Evolutionary conservation across 2,329 filamentous ascomycete genomes (phyloP), one percentile per base, ranked within the genome.

Genomic region (Orbilia quercus): DNA sequence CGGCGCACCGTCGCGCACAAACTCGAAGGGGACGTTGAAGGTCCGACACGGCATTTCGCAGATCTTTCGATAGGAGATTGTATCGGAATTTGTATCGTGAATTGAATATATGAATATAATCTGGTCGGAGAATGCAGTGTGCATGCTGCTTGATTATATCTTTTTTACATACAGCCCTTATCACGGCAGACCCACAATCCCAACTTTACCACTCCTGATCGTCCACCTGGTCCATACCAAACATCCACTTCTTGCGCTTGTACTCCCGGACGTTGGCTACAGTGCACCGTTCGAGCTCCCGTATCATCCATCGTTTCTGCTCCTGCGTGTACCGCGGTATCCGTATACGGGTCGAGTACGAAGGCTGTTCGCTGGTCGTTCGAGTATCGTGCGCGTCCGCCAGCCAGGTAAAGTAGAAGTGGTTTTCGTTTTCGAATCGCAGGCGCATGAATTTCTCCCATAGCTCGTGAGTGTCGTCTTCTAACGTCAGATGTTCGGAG

Each of bases 381-480:
- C 28, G 25, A 28, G 25, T 9, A 40, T 25, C 14, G 7, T 42
- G 36, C 6, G 14, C 0, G 0, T 42, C n/a, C 16, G 16, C 18
- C 11, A 22, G 31, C 16, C n/a, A 25, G 16, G 14, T 7, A 22
- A 66, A 58, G 31, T 57, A n/a, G 18, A 44, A 1, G 1, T 11
- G 7, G 31, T 66, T 66, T 25, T 66, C 48, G 34, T 9, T 7
- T 42, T 51, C 20, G 3, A 34, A 66, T 18, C 62, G 62, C 7
- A 58, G 4, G 14, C 20, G 16, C 11, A 50, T 40, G 22, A 50
- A 34, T 9, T 22, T 57, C 16, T 58, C 42, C 31, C 44, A 44
- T 14, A 50, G 42, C 18, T 4, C 2, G 7, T 7, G 2, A 5
- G 44, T 25, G 4, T 36, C 22, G 25, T 31, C 23, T 20, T 36